Evolutionary conservation across 176 grass and related monocot genomes (phyloP).

Genomic region (Miscanthus lutarioriparius): DNA sequence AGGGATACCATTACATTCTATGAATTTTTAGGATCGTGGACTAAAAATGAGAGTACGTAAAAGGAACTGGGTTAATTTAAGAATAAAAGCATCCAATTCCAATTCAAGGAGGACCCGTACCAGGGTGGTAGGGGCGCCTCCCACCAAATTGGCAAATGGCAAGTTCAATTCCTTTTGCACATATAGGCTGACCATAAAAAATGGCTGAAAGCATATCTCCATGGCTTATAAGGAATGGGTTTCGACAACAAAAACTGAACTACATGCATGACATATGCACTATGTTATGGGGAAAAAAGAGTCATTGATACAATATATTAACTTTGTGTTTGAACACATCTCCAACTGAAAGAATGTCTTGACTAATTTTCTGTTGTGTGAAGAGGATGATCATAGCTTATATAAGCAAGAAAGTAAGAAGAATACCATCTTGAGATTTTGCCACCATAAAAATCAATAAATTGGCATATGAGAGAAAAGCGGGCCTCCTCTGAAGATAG

Average conservation of each 20-base stretch:
- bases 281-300: not conserved
- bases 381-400: conserved; percentile 18
- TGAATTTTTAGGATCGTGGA: not conserved
- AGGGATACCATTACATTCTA: conserved; percentile 7
- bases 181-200: not conserved
- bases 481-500: conserved; percentile 79
- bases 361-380: conserved; percentile 4
- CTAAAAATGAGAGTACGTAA: not conserved
- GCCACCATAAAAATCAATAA: conserved; percentile 94
- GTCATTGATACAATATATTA: not conserved
- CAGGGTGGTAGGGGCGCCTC: not conserved
- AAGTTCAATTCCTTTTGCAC: not conserved
- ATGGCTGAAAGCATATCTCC: not conserved
- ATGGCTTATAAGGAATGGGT: not conserved
- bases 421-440: conserved; percentile 87
- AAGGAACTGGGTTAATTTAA: not conserved
- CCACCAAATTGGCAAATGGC: not conserved
- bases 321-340: not conserved
- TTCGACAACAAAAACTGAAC: not conserved
- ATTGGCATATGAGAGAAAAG: conserved; percentile 91
- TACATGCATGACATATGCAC: not conserved
- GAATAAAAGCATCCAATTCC: not conserved
- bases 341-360: not conserved
- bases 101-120: not conserved
- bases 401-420: not conserved